Evolutionary conservation across 2,329 filamentous ascomycete species (phyloP).

Genomic region (Colletotrichum eremochloae): DNA sequence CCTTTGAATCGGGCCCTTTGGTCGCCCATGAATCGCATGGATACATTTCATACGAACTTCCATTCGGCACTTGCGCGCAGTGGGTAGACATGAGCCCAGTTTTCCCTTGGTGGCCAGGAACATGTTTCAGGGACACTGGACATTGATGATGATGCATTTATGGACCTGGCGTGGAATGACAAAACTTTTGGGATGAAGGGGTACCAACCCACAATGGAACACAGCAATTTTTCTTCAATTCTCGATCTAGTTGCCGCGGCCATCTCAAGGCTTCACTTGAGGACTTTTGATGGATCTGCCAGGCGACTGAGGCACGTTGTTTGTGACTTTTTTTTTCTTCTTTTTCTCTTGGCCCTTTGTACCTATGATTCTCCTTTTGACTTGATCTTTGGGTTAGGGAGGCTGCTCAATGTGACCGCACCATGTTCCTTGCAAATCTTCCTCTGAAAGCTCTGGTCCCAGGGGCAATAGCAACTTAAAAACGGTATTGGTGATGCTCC

Average conservation of each 20-base stretch:
- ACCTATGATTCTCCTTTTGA: slow-evolving; percentile 31
- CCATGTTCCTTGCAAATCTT: slow-evolving; percentile 4
- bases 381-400: slow-evolving; percentile 39
- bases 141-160: slow-evolving; percentile 43
- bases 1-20: slow-evolving; percentile 42
- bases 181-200: slow-evolving; percentile 30
- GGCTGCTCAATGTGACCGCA: slow-evolving; percentile 30
- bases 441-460: neutral
- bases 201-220: slow-evolving; percentile 35
- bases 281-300: neutral
- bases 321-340: neutral
- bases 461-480: neutral
- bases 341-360: slow-evolving; percentile 33
- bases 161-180: slow-evolving; percentile 38
- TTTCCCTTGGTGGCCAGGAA: slow-evolving; percentile 22
- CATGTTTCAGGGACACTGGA: slow-evolving; percentile 40
- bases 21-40: slow-evolving; percentile 41
- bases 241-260: neutral
- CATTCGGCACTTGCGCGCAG: slow-evolving; percentile 41
- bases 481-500: neutral
- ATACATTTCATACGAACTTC: slow-evolving; percentile 28
- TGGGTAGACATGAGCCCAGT: slow-evolving; percentile 22
- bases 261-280: slow-evolving; percentile 9
- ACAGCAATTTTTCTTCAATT: slow-evolving; percentile 37
- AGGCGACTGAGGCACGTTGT: slow-evolving; percentile 2